phyloP scores from a whole-genome alignment of 768 basidiomycete species.

The Lepiota venenata region DNA sequence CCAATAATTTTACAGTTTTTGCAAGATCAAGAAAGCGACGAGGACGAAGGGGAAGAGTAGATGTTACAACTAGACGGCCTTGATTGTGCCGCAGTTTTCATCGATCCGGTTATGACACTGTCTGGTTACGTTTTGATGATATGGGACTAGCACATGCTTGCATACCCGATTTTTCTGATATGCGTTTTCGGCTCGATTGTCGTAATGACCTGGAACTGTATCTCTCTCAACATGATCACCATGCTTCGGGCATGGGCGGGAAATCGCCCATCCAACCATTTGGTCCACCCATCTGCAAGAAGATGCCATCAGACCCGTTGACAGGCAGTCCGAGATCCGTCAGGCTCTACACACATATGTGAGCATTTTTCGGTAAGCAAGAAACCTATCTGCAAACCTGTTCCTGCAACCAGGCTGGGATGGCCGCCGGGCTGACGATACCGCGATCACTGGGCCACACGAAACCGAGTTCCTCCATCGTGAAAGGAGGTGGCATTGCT shows the following conservation, averaged over 20 bases:
- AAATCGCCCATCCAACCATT: conserved; percentile 81
- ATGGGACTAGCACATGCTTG: not conserved
- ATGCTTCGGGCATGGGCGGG: conserved; percentile 76
- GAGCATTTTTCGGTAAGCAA: not conserved
- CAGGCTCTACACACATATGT: conserved; percentile 53
- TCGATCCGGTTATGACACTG: too few relatives aligned
- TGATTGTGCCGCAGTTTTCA: too few relatives aligned
- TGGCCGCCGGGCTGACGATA: conserved; percentile 72
- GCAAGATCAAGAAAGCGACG: conserved; percentile 82
- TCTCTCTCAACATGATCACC: conserved; percentile 42
- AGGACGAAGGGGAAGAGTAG: conserved; percentile 44
- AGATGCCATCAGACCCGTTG: conserved; percentile 89
- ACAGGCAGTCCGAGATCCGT: conserved; percentile 88
- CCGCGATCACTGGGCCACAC: conserved; percentile 63
- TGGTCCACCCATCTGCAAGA: conserved; percentile 67
- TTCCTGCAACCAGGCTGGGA: conserved; percentile 93
- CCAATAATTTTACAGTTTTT: conserved; percentile 58
- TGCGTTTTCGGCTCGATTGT: not conserved
- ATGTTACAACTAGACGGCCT: too few relatives aligned
- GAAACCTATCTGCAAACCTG: conserved; percentile 48
- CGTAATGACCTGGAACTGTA: not conserved
- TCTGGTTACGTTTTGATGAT: too few relatives aligned
- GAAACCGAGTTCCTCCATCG: conserved; percentile 84
- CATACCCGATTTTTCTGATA: conserved; percentile 6
- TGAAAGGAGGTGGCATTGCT: conserved; percentile 59